Base-by-base conservation (phyloP, 805 yeast species). In the Saccharomycopsis oosterbeekiorum region DNA sequence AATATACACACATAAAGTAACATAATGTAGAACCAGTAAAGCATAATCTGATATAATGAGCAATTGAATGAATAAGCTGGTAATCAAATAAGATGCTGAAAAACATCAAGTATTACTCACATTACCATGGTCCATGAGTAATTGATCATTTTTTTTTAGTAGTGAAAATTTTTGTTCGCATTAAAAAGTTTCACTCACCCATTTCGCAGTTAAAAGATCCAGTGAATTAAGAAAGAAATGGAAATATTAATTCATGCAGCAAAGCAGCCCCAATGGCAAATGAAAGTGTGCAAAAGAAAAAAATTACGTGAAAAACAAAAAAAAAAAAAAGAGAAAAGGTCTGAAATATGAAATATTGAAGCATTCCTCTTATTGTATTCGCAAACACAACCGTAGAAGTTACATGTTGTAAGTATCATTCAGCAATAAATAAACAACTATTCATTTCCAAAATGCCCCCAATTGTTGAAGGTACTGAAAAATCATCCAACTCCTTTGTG, bases 371-470 rank as follows among this genome's bases (percentile, higher is more conserved):
- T 2, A 42, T 42, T 42, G 26, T 17, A 42, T 6, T 47, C 34
- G 9, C 19, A 1, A 24, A 26, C 17, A 47, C 50, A 42, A 42
- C 50, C 50, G 2, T 11, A 42, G 50, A 42, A 42, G 50, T 17
- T 19, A 42, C n/a, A 17, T 42, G 26, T 17, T 29, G 6, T 6
- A 29, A 6, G 8, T 39, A 39, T 12, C 21, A 21, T 24, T 47
- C 26, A 47, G 34, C n/a, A 47, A 47, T 14, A 21, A 12, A 21
- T 21, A 47, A 47, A 17, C 29, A 21, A 47, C 14, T 24, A 21
- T 24, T 12, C 41, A 37, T 47, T 15, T 43, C 5, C 34, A 59
- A 26, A 41, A 64, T 64, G 66, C 63, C 66, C 15, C 66, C 66
- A 39, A 64, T 64, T 15, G 60, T 64, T 29, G 50, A 61, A 55